Evolutionary conservation across 257 asterid genomes (phyloP).

Genomic region (Catharanthus roseus): DNA sequence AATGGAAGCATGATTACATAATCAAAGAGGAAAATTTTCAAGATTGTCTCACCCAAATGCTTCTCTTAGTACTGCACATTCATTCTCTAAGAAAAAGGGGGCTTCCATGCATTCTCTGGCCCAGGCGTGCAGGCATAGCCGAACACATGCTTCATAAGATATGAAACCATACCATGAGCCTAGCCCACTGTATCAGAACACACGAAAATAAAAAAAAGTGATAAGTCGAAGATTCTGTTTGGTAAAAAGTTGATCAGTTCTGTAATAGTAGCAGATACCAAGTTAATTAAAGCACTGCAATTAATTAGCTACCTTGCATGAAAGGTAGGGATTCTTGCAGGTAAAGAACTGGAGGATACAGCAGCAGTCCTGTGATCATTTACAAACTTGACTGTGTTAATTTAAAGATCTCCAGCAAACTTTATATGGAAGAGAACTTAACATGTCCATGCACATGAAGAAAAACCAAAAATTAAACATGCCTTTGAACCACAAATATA

Average conservation of each 20-base stretch:
- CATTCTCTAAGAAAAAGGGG: constrained; percentile 74
- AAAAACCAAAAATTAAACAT: not conserved
- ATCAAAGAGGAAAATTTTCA: not conserved
- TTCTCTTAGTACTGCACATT: constrained; percentile 75
- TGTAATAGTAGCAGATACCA: not conserved
- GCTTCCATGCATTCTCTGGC: constrained; percentile 71
- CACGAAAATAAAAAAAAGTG: constrained; percentile 15
- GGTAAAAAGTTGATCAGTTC: not conserved
- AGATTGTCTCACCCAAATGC: constrained; percentile 61
- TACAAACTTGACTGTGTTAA: constrained; percentile 9
- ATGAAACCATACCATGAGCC: constrained; percentile 75
- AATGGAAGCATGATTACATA: not conserved
- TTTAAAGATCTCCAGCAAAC: not conserved
- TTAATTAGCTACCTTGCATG: constrained; percentile 65
- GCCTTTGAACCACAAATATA: constrained; percentile 17
- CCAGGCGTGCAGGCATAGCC: constrained; percentile 94
- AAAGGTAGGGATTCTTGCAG: constrained; percentile 68
- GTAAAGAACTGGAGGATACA: constrained; percentile 41
- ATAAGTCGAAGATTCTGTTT: not conserved
- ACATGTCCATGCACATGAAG: not conserved
- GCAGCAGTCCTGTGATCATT: constrained; percentile 50
- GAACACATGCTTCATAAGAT: constrained; percentile 88
- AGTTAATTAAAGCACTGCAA: not conserved
- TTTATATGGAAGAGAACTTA: constrained; percentile 11
- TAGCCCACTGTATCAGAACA: constrained; percentile 56